Conservation (phyloP, 2,329 filamentous ascomycete genomes). For the Aspergillus terreus region DNA sequence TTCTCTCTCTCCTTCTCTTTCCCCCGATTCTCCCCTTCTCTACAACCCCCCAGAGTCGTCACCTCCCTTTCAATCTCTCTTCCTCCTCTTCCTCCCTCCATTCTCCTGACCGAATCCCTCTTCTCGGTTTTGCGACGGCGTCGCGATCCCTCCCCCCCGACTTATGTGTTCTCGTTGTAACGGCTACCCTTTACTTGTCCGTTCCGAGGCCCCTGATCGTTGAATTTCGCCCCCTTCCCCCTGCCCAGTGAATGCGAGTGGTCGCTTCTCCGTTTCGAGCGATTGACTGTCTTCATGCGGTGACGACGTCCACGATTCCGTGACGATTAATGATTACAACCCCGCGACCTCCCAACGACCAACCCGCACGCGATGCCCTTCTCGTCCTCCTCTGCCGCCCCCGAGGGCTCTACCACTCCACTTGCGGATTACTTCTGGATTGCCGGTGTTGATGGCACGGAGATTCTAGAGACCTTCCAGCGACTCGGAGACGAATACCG, state of each 20-base stretch:
- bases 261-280: background rate
- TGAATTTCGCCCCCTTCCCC: constrained; percentile 5
- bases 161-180: constrained; percentile 20
- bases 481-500: constrained; percentile 42
- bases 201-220: constrained; percentile 14
- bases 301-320: constrained; percentile 22
- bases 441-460: constrained; percentile 45
- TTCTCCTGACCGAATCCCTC: background rate
- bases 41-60: constrained; percentile 3
- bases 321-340: constrained; percentile 22
- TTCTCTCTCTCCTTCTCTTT: constrained; percentile 14
- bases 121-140: constrained; percentile 13
- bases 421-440: constrained; percentile 68
- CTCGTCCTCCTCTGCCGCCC: constrained; percentile 19
- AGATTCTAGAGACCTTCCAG: constrained; percentile 43
- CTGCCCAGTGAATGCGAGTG: too few species aligned
- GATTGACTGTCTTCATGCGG: constrained; percentile 10
- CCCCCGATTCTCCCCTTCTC: constrained; percentile 11
- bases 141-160: constrained; percentile 14
- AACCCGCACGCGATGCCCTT: constrained; percentile 28
- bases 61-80: constrained; percentile 7
- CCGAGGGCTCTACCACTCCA: constrained; percentile 47
- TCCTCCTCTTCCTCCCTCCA: constrained; percentile 1
- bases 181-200: constrained; percentile 7
- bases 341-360: constrained; percentile 10